Base-by-base conservation (phyloP, 139 green algal genomes). In the Ettlia oleoabundans region DNA sequence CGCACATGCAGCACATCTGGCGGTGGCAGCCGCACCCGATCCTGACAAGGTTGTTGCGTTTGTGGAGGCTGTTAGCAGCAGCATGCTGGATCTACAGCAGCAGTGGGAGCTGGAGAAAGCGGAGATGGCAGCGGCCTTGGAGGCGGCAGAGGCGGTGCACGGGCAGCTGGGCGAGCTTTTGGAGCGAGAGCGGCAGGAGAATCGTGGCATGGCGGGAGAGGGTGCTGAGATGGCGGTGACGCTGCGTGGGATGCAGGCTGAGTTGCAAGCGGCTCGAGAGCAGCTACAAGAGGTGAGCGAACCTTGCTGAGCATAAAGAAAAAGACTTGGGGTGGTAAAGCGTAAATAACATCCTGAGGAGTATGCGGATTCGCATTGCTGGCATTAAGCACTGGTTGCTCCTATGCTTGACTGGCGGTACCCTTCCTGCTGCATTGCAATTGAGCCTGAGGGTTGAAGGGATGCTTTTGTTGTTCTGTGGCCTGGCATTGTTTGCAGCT, bases 1-100 rank as follows among this genome's bases (percentile, higher is more conserved):
- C 41, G 42, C 15, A 28, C 8, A 53, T 32, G 33, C 33, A 51
- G 35, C 35, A n/a, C 30, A 37, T 35, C 7, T 9, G 53, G 35
- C 30, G 24, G 70, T 35, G 10, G 73, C 52, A 37, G 73, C 51
- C 7, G 30, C 33, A 1, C 73, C 53, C 13, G 75, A 81, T 40
- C 58, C 75, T 0, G 65, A 22, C 37, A 76, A 83, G 51, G 78
- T 43, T 32, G 66, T 83, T 18, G 65, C 78, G 18, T 78, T 83
- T 83, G 78, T 77, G 51, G 78, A 83, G 37, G 78, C 78, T 7
- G 66, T 83, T 28, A 83, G 51, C 66, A 51, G 7, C 47, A 67
- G 42, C 66, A 63, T 77, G 47, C 43, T 68, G 37, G 78, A 77
- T 21, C 22, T 70, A 28, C 47, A 67, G 66, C 43, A 77, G 66